Base-by-base conservation (phyloP, 805 yeast genomes). In the Schwanniomyces polymorphus region DNA sequence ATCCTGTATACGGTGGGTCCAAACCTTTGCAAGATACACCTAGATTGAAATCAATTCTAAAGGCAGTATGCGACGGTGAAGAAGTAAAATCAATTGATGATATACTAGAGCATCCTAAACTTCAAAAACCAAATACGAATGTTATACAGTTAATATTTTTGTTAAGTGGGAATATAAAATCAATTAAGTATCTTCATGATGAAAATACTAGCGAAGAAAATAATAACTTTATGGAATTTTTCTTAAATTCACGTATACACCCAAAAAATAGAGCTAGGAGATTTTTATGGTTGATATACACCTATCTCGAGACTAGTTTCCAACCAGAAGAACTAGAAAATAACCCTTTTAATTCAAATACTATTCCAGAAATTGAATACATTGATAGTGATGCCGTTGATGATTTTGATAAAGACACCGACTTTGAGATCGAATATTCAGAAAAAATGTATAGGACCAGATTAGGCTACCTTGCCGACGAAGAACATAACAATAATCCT, bases 21-120 rank as follows among this genome's bases (percentile, higher is more conserved):
- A 89, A 87, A 61, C 94, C 90, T 47, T 73, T 92, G 34, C 98
- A 92, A 67, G 98, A 92, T 61, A 94, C 98, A 0, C 98, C 98
- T 2, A 75, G 98, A 46, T 76, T 92, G 51, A 92, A 92, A 63
- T 85, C 95, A 0, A 92, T 92, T 17, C 67, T 92, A 54, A 92
- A 92, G 68, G 88, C 94, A 0, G 89, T 91, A 2, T 83, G 91
- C 55, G 97, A 91, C 58, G 81, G 82, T 41, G 70, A 66, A 11
- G 80, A 80, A 42, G 79, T 82, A 27, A 74, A 73, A 21, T 63
- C 70, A 5, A 64, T 75, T 44, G 76, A 75, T 34, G 85, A 78
- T 27, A 70, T 86, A 44, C 59, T 70, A 34, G 53, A 54, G 1
- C 49, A 54, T 7, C 73, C 72, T 29, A 67, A 61, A 33, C 44